Conservation (phyloP, 805 yeast species). For the Pichia deserticola region DNA sequence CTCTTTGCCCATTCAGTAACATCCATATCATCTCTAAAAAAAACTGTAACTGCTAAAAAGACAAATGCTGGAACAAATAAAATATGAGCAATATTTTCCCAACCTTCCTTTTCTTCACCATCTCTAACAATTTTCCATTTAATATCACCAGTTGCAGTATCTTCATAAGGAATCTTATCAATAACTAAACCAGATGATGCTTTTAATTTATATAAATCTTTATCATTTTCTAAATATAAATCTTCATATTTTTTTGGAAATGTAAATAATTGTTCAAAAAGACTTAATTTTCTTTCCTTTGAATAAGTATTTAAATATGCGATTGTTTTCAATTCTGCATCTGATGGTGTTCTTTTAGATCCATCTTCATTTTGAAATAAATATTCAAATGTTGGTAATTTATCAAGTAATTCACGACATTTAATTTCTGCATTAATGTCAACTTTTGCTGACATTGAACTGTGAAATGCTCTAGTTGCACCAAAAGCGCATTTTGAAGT, state of each 20-base stretch:
- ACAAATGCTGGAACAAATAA: slow-evolving; percentile 65
- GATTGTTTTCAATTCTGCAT: slow-evolving; percentile 61
- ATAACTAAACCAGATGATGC: slow-evolving; percentile 57
- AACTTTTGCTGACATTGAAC: slow-evolving; percentile 6
- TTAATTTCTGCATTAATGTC: slow-evolving; percentile 40
- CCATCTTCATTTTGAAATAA: slow-evolving; percentile 74
- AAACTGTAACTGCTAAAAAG: slow-evolving; percentile 42
- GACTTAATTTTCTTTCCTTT: slow-evolving; percentile 46
- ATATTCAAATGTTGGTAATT: slow-evolving; percentile 56
- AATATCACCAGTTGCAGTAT: slow-evolving; percentile 68
- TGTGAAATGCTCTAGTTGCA: slow-evolving; percentile 9
- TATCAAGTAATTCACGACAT: slow-evolving; percentile 53
- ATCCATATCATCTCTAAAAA: slow-evolving; percentile 44
- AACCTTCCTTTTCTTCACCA: slow-evolving; percentile 66
- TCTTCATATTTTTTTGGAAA: slow-evolving; percentile 46
- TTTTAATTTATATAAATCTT: slow-evolving; percentile 50
- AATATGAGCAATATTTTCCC: slow-evolving; percentile 72
- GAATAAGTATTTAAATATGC: slow-evolving; percentile 63
- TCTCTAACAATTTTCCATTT: slow-evolving; percentile 74
- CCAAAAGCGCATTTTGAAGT: not conserved
- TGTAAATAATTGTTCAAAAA: slow-evolving; percentile 34
- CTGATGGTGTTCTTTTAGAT: slow-evolving; percentile 59
- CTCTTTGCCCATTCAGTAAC: slow-evolving; percentile 74
- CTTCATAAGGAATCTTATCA: slow-evolving; percentile 80
- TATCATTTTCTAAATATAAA: slow-evolving; percentile 53